phyloP scores from a whole-genome alignment of 2,329 filamentous ascomycete species.

The Endoconidiophora polonica region DNA sequence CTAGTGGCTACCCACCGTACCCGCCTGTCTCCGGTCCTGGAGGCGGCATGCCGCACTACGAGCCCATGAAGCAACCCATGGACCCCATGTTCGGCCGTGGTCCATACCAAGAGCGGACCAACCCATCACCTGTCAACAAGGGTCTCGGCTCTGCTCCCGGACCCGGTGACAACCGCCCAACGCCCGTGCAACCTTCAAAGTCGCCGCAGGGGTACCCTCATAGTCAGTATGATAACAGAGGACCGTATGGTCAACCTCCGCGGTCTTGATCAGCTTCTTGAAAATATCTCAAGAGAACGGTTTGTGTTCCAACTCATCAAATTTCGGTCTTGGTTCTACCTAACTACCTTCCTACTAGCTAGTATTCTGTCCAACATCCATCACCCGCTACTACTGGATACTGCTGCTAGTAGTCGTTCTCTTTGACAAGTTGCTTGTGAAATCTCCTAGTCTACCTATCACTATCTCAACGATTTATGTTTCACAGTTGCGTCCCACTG shows the following conservation, averaged over 20 bases:
- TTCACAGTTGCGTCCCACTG: no score
- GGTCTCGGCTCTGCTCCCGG: neutral
- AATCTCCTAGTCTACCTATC: no score
- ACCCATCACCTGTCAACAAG: constrained; percentile 8
- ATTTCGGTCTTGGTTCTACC: neutral
- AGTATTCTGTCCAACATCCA: no score
- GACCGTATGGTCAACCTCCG: constrained; percentile 3
- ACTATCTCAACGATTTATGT: no score
- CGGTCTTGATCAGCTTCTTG: neutral
- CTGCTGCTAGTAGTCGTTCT: no score
- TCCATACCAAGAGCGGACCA: constrained; percentile 10
- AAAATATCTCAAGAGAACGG: no score
- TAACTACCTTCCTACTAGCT: no score
- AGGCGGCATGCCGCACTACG: constrained; percentile 4
- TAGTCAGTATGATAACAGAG: constrained; percentile 9
- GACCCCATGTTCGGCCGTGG: constrained; percentile 9
- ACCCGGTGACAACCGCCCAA: constrained; percentile 1
- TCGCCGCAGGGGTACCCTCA: constrained; percentile 10
- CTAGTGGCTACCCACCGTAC: constrained; percentile 1
- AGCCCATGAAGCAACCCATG: constrained; percentile 10
- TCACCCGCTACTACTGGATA: no score
- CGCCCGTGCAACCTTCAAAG: constrained; percentile 7
- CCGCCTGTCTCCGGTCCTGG: neutral
- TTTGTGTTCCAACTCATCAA: no score
- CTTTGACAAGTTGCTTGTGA: no score